Conservation (phyloP, 1,139 yeast species). For the Kluyveromyces marxianus region DNA sequence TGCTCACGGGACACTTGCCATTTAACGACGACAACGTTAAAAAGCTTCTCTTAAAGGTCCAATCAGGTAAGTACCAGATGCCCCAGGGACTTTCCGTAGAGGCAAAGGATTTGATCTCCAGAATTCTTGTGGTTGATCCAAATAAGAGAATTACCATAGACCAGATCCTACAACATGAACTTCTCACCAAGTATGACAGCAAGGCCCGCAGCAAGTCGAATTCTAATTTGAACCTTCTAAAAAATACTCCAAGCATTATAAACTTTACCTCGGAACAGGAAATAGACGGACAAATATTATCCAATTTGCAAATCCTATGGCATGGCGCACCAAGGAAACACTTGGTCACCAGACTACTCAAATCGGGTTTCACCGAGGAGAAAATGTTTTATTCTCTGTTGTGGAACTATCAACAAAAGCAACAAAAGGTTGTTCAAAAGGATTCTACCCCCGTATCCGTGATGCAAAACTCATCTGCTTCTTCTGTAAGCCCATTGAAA, state of each 20-base stretch:
- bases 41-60: constrained; percentile 61
- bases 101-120: constrained; percentile 77
- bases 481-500: background rate
- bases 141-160: constrained; percentile 64
- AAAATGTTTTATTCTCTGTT: constrained; percentile 83
- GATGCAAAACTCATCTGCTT: background rate
- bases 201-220: constrained; percentile 32
- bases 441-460: background rate
- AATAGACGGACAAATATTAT: constrained; percentile 75
- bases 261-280: constrained; percentile 41
- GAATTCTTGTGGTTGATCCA: constrained; percentile 80
- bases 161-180: constrained; percentile 70
- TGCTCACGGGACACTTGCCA: constrained; percentile 71
- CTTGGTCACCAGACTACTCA: constrained; percentile 52
- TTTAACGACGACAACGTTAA: constrained; percentile 77
- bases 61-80: constrained; percentile 67
- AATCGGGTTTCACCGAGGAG: constrained; percentile 64
- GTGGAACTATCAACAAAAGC: constrained; percentile 68
- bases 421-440: constrained; percentile 37
- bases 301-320: constrained; percentile 81
- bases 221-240: constrained; percentile 21
- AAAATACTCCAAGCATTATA: constrained; percentile 20
- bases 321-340: constrained; percentile 70
- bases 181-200: constrained; percentile 56
- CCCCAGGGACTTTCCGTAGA: constrained; percentile 67